Conservation (phyloP, 805 yeast species). For the Kregervanrija fluxuum region DNA sequence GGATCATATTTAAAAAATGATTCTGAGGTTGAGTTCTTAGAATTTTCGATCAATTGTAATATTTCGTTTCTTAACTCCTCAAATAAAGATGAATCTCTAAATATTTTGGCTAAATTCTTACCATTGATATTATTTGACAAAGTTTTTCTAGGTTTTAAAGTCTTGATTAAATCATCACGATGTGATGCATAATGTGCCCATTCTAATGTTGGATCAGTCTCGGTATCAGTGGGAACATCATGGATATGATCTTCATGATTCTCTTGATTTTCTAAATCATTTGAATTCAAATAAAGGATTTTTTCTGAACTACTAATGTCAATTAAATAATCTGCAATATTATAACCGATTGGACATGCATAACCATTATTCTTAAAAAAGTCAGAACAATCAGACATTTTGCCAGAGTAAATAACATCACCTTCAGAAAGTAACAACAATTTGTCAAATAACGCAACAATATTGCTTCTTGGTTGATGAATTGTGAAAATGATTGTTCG, state of each 20-base stretch:
- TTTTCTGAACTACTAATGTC: constrained; percentile 72
- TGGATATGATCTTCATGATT: constrained; percentile 26
- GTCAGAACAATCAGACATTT: constrained; percentile 64
- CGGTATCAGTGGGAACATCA: constrained; percentile 13
- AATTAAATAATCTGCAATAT: constrained; percentile 87
- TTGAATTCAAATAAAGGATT: background rate
- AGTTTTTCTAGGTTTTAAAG: constrained; percentile 7
- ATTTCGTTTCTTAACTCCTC: constrained; percentile 36
- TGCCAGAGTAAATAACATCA: constrained; percentile 80
- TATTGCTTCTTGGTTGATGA: constrained; percentile 95
- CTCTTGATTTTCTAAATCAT: constrained; percentile 16
- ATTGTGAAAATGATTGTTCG: constrained; percentile 90
- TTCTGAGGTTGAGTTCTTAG: background rate
- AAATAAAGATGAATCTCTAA: constrained; percentile 30
- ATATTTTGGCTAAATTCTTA: constrained; percentile 14
- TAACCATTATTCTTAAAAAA: constrained; percentile 73
- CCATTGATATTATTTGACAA: constrained; percentile 6
- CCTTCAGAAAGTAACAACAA: constrained; percentile 79
- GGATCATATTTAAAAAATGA: constrained; percentile 25
- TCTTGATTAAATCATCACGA: constrained; percentile 54
- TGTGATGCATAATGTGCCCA: constrained; percentile 86
- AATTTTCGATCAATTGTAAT: constrained; percentile 9
- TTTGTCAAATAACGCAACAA: constrained; percentile 84
- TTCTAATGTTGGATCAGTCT: constrained; percentile 45
- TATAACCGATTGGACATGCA: constrained; percentile 81